A percentile compares a stretch with the other conserved stretches of the same genome.
Evolutionary conservation across 2,329 filamentous ascomycete species (phyloP).

Genomic region (Coleophoma eucalyptorum): DNA sequence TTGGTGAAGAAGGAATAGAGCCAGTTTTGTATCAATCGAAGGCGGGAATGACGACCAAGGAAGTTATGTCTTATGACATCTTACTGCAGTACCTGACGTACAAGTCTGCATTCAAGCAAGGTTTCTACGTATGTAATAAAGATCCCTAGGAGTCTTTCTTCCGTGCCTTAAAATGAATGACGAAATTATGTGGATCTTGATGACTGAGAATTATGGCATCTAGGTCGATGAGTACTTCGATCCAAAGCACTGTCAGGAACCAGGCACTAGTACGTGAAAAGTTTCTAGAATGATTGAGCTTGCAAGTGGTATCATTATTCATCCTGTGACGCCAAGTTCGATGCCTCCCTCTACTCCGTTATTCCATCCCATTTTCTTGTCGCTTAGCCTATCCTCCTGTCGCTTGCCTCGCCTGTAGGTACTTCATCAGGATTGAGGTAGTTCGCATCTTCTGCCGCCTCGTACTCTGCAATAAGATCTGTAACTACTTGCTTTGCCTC

Average conservation of each 20-base stretch:
- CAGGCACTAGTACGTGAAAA: not conserved
- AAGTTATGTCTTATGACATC: not conserved
- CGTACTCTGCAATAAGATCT: conserved; percentile 90
- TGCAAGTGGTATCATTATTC: conserved; percentile 25
- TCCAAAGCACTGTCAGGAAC: too few relatives aligned
- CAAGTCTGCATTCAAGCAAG: not conserved
- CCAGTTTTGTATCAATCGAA: not conserved
- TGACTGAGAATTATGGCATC: too few relatives aligned
- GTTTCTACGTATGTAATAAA: too few relatives aligned
- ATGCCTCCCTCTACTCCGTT: conserved; percentile 8
- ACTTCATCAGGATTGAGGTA: conserved; percentile 67
- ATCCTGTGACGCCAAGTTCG: conserved; percentile 12
- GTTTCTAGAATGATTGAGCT: not conserved
- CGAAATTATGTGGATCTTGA: not conserved
- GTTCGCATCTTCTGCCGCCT: conserved; percentile 86
- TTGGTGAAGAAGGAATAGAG: not conserved
- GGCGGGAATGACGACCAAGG: not conserved
- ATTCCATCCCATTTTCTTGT: conserved; percentile 1
- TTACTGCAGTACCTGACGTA: not conserved
- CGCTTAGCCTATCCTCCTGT: conserved; percentile 20
- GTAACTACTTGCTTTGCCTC: conserved; percentile 88
- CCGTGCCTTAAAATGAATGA: conserved; percentile 1
- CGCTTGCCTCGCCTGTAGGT: conserved; percentile 21
- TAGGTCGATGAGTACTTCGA: too few relatives aligned
- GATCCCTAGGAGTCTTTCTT: conserved; percentile 5